Evolutionary conservation across 148 eudicot species (phyloP).

Genomic region (Nyssa sinensis): DNA sequence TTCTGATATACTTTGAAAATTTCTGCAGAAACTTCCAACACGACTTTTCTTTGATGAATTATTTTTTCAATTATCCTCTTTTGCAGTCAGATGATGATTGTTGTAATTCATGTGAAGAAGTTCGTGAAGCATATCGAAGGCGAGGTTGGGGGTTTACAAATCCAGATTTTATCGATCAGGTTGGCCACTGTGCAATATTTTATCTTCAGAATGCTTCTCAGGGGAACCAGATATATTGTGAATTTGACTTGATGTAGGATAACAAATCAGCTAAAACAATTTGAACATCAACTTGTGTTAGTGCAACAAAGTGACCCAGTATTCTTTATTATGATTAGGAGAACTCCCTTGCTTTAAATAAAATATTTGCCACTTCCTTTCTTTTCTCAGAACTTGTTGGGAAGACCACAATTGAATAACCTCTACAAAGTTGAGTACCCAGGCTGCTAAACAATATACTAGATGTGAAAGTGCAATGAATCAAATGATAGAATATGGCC

Average conservation of each 20-base stretch:
- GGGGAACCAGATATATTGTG: not conserved
- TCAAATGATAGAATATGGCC: too few relatives aligned
- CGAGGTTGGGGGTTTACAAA: conserved; percentile 89
- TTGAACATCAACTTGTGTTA: not conserved
- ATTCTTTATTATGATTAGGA: not conserved
- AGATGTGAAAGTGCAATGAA: too few relatives aligned
- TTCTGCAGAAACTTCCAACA: not conserved
- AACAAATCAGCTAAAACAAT: not conserved
- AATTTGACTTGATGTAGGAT: not conserved
- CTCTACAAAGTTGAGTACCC: too few relatives aligned
- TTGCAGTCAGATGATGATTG: conserved; percentile 90
- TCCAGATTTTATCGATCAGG: conserved; percentile 84
- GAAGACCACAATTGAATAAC: too few relatives aligned
- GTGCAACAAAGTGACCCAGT: not conserved
- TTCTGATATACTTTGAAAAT: not conserved
- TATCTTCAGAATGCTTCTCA: not conserved
- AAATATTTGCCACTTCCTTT: not conserved
- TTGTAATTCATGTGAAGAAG: conserved; percentile 98
- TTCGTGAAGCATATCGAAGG: conserved; percentile 90
- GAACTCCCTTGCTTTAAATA: not conserved
- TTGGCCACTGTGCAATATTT: conserved; percentile 11
- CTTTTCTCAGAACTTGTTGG: too few relatives aligned
- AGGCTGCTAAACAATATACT: too few relatives aligned
- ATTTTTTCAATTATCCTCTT: conserved; percentile 14
- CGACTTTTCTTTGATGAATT: conserved; percentile 1